Evolutionary conservation across 1,139 yeast species (phyloP).

Genomic region (Geotrichum carabidarum): DNA sequence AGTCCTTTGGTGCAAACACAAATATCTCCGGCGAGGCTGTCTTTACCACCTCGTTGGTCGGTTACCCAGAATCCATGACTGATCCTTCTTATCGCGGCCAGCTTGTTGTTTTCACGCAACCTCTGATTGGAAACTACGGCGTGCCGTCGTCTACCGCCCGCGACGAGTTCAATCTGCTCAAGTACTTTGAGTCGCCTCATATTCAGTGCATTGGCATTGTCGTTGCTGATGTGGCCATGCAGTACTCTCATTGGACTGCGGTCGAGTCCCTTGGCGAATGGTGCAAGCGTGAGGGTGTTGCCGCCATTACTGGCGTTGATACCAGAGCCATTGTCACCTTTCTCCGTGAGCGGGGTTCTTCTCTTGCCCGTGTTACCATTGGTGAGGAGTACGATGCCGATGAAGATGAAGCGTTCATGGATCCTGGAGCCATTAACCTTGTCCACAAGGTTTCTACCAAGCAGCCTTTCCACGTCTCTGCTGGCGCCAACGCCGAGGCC

Average conservation of each 20-base stretch:
- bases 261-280: slow-evolving; percentile 91
- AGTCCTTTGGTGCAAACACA: slow-evolving; percentile 89
- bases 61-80: slow-evolving; percentile 97
- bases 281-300: slow-evolving; percentile 95
- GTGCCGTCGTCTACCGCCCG: slow-evolving; percentile 80
- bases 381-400: slow-evolving; percentile 90
- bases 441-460: slow-evolving; percentile 93
- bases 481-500: slow-evolving; percentile 49
- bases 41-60: slow-evolving; percentile 93
- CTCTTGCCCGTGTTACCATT: slow-evolving; percentile 80
- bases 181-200: slow-evolving; percentile 85
- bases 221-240: slow-evolving; percentile 90
- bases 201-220: slow-evolving; percentile 94
- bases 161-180: slow-evolving; percentile 78
- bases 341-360: slow-evolving; percentile 92
- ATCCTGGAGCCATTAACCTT: slow-evolving; percentile 86
- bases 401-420: slow-evolving; percentile 85
- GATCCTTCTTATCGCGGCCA: slow-evolving; percentile 97
- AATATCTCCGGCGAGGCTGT: slow-evolving; percentile 95
- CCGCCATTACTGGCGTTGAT: slow-evolving; percentile 95
- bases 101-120: slow-evolving; percentile 93
- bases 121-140: slow-evolving; percentile 95
- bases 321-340: slow-evolving; percentile 90
- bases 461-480: slow-evolving; percentile 83
- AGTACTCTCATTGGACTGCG: slow-evolving; percentile 98